phyloP scores from a whole-genome alignment of 805 yeast genomes.

The Torulaspora delbrueckii region DNA sequence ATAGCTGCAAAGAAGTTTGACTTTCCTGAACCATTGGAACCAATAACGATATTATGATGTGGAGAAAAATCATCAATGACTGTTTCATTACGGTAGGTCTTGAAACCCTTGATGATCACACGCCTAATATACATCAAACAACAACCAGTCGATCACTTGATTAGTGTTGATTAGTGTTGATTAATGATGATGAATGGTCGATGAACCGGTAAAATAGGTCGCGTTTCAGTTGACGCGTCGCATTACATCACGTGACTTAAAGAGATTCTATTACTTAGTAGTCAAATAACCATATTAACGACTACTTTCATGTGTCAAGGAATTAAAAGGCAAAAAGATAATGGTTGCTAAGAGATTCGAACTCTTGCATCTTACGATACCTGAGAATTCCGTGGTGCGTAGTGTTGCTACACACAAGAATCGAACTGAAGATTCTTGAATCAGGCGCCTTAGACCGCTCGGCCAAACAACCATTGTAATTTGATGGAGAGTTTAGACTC shows the following conservation, averaged over 20 bases:
- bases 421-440: slow-evolving; percentile 25
- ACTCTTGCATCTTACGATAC: slow-evolving; percentile 37
- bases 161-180: neutral
- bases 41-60: slow-evolving; percentile 79
- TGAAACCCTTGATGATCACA: slow-evolving; percentile 85
- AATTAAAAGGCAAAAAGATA: slow-evolving; percentile 9
- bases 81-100: slow-evolving; percentile 83
- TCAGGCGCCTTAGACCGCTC: slow-evolving; percentile 38
- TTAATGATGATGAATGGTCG: neutral
- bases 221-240: slow-evolving; percentile 3
- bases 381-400: slow-evolving; percentile 29
- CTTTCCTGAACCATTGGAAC: slow-evolving; percentile 95
- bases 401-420: slow-evolving; percentile 20
- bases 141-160: neutral
- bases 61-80: slow-evolving; percentile 73
- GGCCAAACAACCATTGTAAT: slow-evolving; percentile 32
- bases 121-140: slow-evolving; percentile 39
- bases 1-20: slow-evolving; percentile 94
- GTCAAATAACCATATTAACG: neutral
- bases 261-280: neutral
- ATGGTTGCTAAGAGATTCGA: slow-evolving; percentile 36
- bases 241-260: neutral
- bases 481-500: neutral
- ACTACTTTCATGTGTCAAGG: neutral
- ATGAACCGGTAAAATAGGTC: neutral